These are phyloP conservation scores for Helotiales sp. DNA, from an alignment of 2,329 filamentous ascomycete genomes.

Conservation along the genomic window DNA sequence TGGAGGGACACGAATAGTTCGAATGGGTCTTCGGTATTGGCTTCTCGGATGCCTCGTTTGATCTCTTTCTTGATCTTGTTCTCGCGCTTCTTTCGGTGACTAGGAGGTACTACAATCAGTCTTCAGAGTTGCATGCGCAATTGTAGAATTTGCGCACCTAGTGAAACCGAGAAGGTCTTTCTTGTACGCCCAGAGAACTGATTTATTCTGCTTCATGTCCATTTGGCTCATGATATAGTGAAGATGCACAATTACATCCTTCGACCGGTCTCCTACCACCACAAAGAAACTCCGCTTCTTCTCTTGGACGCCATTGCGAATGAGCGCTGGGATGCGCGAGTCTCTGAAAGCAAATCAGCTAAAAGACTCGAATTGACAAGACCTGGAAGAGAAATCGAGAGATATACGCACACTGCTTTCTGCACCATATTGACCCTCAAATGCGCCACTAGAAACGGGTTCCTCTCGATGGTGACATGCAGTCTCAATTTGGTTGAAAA, in stretches of 20 bases:
- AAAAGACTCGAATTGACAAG: neutral
- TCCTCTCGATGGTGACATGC: constrained; percentile 25
- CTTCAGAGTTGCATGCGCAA: constrained; percentile 8
- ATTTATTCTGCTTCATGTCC: constrained; percentile 93
- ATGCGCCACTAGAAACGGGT: neutral
- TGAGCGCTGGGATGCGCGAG: constrained; percentile 85
- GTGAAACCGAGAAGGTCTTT: constrained; percentile 95
- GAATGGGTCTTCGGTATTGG: constrained; percentile 91
- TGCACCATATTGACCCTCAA: constrained; percentile 28
- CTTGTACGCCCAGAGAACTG: constrained; percentile 97
- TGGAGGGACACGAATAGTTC: constrained; percentile 95
- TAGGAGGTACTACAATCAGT: constrained; percentile 31
- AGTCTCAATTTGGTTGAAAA: constrained; percentile 1
- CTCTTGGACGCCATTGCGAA: constrained; percentile 87
- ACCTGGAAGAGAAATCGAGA: neutral
- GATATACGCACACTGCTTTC: constrained; percentile 31
- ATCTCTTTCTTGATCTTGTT: constrained; percentile 98
- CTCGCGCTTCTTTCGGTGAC: constrained; percentile 97
- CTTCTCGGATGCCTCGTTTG: constrained; percentile 88
- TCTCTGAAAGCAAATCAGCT: constrained; percentile 55
- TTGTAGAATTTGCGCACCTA: constrained; percentile 45
- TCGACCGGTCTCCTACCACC: constrained; percentile 88
- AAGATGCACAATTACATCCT: constrained; percentile 94
- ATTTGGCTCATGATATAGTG: constrained; percentile 91
- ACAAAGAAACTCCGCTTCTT: constrained; percentile 99